Evolutionary conservation across 345 rosid genomes (phyloP), one percentile per base, ranked within the genome.

Genomic region (Salix koriyanagi): DNA sequence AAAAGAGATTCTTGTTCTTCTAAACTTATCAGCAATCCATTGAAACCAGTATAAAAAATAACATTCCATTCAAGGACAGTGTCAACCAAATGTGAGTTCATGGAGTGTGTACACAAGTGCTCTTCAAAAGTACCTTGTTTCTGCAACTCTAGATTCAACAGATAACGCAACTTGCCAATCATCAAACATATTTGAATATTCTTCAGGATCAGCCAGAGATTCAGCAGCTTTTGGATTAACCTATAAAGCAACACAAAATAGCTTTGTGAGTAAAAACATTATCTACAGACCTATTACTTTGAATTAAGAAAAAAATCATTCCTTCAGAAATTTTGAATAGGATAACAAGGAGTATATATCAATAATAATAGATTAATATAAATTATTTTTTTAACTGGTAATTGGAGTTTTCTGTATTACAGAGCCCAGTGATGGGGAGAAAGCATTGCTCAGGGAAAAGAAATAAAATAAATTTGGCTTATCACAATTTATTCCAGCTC

Each of bases 141-240:
- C 98, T 65, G 88, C 87, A 83, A 78, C 86, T 86, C 70, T 94
- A 77, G 91, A 85, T 84, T 96, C 99, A 6, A 96, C 87, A 65
- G 98, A 90, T 71, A 94, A 89, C 58, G 97, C 94, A 76, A 92
- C 88, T 88, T 94, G 97, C 99, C 98, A 92, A 89, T 96, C 97
- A 70, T 96, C 98, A 88, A 96, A 96, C 80, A 96, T 73, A 85
- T 96, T 96, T 68, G 98, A 85, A 83, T 96, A 96, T 88, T 96
- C 99, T 79, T 88, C 94, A 79, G 98, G 97, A 87, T 96, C 99
- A 11, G 99, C 98, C 87, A 96, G 84, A 76, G 98, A 94, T 78
- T 96, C 99, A 61, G 99, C 97, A 54, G 99, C 99, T 83, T 94
- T 94, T 71, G 98, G 88, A 85, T 96, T 96, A 73, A 96, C 91